A percentile compares a stretch with the other conserved stretches of the same genome.
Conservation (phyloP, 2,329 filamentous ascomycete genomes). For the Fusarium verrucosum region DNA sequence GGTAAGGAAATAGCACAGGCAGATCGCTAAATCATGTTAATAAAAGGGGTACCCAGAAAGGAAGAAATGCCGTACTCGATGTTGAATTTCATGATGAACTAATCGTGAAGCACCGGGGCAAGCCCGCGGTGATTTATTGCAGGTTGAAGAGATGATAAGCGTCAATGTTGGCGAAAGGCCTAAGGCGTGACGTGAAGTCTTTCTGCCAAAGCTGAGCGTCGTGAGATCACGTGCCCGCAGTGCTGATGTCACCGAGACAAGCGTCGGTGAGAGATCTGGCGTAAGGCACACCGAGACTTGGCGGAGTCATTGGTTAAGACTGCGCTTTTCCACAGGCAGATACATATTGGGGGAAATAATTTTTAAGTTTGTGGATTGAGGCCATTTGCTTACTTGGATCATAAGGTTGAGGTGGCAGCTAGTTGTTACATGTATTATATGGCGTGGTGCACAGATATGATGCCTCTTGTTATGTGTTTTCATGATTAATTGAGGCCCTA, state of each 20-base stretch:
- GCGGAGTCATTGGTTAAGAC: too few relatives aligned
- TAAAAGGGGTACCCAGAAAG: neutral
- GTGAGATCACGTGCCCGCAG: slow-evolving; percentile 46
- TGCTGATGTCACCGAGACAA: slow-evolving; percentile 18
- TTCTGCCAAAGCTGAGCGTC: slow-evolving; percentile 37
- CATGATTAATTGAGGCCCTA: too few relatives aligned
- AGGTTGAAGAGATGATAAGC: slow-evolving; percentile 8
- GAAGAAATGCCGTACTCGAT: slow-evolving; percentile 55
- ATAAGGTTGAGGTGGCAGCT: too few relatives aligned
- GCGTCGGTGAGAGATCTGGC: slow-evolving; percentile 11
- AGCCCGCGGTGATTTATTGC: slow-evolving; percentile 25
- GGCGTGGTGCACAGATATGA: too few relatives aligned
- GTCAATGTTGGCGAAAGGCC: slow-evolving; percentile 15
- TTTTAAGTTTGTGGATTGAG: too few relatives aligned
- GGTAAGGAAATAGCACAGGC: slow-evolving; percentile 67
- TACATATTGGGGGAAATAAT: too few relatives aligned
- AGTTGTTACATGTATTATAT: too few relatives aligned
- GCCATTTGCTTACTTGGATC: too few relatives aligned
- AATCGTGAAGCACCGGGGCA: slow-evolving; percentile 20
- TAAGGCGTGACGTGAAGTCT: slow-evolving; percentile 41
- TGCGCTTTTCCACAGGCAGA: too few relatives aligned
- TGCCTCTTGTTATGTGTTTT: too few relatives aligned
- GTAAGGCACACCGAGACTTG: slow-evolving; percentile 2
- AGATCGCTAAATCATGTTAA: slow-evolving; percentile 57
- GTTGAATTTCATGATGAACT: slow-evolving; percentile 59